A percentile compares a stretch with the other conserved stretches of the same genome.
Evolutionary conservation across 75 land plant genomes (phyloP).

Genomic region (Chamaecyparis obtusa): DNA sequence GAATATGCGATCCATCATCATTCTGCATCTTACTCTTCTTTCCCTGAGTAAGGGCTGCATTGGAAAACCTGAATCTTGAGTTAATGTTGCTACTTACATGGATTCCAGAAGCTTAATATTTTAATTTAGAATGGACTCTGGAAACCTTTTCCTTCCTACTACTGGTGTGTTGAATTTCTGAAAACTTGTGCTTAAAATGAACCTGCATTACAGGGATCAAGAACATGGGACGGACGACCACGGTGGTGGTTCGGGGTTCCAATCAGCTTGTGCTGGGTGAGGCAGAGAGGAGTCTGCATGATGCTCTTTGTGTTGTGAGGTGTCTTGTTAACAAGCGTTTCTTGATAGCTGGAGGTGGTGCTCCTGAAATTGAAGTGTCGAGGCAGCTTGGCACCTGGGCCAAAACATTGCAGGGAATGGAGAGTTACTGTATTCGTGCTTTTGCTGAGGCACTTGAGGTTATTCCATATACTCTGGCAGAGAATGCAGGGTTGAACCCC

Average conservation of each 20-base stretch:
- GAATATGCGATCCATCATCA: too few relatives aligned
- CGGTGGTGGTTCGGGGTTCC: slow-evolving; percentile 85
- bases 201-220: slow-evolving; percentile 62
- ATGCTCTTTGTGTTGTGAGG: slow-evolving; percentile 92
- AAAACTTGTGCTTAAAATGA: not conserved
- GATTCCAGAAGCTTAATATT: too few relatives aligned
- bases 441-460: slow-evolving; percentile 97
- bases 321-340: slow-evolving; percentile 87
- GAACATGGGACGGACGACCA: slow-evolving; percentile 88
- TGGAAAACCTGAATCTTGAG: too few relatives aligned
- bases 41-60: too few relatives aligned
- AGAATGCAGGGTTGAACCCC: slow-evolving; percentile 96
- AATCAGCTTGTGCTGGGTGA: slow-evolving; percentile 90
- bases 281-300: slow-evolving; percentile 94
- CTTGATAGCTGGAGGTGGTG: slow-evolving; percentile 96
- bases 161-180: not conserved
- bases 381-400: slow-evolving; percentile 93
- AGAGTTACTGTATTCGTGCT: slow-evolving; percentile 79
- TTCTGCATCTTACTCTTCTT: too few relatives aligned
- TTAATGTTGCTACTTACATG: too few relatives aligned
- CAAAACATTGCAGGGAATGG: slow-evolving; percentile 90
- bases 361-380: slow-evolving; percentile 93
- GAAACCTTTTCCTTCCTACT: not conserved
- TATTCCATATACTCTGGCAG: slow-evolving; percentile 90
- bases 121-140: too few relatives aligned